Evolutionary conservation across 2,329 filamentous ascomycete genomes (phyloP).

Genomic region (Sordariomycetes sp.): DNA sequence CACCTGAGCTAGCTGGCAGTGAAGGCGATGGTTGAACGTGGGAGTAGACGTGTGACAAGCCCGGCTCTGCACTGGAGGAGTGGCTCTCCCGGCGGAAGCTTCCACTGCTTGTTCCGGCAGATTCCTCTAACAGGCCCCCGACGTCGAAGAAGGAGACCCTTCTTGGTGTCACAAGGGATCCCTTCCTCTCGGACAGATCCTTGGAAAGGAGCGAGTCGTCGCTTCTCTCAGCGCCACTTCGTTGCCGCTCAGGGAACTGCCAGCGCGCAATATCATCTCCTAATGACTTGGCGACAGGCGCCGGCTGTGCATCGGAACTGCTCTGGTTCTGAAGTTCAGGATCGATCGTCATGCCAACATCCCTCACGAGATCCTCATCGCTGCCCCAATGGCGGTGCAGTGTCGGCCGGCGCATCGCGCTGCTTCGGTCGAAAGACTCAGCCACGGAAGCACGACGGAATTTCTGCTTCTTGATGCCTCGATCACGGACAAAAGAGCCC

Average conservation of each 20-base stretch:
- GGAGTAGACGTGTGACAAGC: constrained; percentile 21
- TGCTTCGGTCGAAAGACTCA: constrained; percentile 49
- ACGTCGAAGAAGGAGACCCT: constrained; percentile 78
- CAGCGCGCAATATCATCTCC: constrained; percentile 32
- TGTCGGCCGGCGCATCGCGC: constrained; percentile 32
- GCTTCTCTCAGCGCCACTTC: constrained; percentile 27
- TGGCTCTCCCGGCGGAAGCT: constrained; percentile 29
- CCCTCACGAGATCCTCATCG: constrained; percentile 81
- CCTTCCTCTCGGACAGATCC: constrained; percentile 17
- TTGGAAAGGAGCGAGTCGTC: constrained; percentile 34
- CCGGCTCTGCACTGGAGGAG: constrained; percentile 29
- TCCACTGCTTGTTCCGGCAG: constrained; percentile 16
- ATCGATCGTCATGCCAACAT: constrained; percentile 61
- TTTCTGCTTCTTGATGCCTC: constrained; percentile 81
- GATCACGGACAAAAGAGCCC: constrained; percentile 85
- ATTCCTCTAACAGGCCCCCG: constrained; percentile 60
- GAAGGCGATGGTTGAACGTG: constrained; percentile 33
- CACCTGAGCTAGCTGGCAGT: constrained; percentile 31
- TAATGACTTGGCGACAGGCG: constrained; percentile 16
- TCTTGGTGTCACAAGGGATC: constrained; percentile 11
- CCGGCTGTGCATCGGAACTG: constrained; percentile 8
- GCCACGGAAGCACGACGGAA: constrained; percentile 59
- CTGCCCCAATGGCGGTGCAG: constrained; percentile 69
- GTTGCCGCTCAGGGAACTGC: constrained; percentile 34
- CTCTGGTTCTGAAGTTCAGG: constrained; percentile 35